Conservation (phyloP, 1,139 yeast species). For the Taphrina confusa region DNA sequence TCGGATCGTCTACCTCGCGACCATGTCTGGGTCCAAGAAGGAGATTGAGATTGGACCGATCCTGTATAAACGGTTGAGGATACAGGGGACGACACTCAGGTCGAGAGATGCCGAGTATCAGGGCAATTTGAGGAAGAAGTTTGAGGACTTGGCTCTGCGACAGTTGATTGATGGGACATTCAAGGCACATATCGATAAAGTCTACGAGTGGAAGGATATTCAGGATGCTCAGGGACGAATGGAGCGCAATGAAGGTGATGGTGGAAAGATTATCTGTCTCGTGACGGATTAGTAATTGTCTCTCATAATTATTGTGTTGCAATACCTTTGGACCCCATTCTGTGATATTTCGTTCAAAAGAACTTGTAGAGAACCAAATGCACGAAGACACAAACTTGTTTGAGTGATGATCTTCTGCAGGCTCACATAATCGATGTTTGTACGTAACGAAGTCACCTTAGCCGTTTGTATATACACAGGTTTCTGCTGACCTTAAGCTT, state of each 20-base stretch:
- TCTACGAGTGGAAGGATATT: slow-evolving; percentile 43
- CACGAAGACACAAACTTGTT: too few relatives aligned
- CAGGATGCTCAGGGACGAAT: slow-evolving; percentile 45
- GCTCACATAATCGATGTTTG: too few relatives aligned
- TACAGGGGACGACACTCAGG: slow-evolving; percentile 47
- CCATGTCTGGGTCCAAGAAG: slow-evolving; percentile 43
- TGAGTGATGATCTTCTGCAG: too few relatives aligned
- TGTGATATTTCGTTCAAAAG: too few relatives aligned
- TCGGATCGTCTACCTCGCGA: slow-evolving; percentile 44
- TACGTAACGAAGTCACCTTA: too few relatives aligned
- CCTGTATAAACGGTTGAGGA: slow-evolving; percentile 43
- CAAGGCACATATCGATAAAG: slow-evolving; percentile 42
- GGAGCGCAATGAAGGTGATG: slow-evolving; percentile 45
- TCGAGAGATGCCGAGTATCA: slow-evolving; percentile 44
- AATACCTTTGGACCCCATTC: too few relatives aligned
- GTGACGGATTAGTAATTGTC: slow-evolving; percentile 34
- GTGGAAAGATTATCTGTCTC: slow-evolving; percentile 44
- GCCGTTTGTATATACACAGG: too few relatives aligned
- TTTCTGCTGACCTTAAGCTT: too few relatives aligned
- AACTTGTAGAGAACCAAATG: too few relatives aligned
- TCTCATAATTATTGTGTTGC: neutral
- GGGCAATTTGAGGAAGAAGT: slow-evolving; percentile 41
- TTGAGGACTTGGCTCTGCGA: slow-evolving; percentile 43
- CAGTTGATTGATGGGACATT: slow-evolving; percentile 43
- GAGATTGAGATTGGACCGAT: slow-evolving; percentile 42